A percentile compares a stretch with the other conserved stretches of the same genome.
phyloP scores from a whole-genome alignment of 352 stramenopile species.

The Phytophthora idaei region DNA sequence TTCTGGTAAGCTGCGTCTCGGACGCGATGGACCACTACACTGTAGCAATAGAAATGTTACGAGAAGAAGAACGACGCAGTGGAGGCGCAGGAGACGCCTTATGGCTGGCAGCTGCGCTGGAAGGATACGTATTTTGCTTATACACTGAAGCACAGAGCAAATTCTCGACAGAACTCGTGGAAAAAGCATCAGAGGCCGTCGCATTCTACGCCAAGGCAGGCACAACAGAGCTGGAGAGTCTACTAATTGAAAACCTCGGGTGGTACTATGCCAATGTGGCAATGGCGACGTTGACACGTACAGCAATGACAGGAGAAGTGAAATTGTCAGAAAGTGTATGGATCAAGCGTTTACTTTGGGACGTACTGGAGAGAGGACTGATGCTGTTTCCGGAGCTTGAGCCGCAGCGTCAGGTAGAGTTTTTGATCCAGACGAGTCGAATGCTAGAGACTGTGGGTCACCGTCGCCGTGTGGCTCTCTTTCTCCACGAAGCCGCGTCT shows the following conservation, averaged over 20 bases:
- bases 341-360: constrained; percentile 74
- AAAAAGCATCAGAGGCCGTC: constrained; percentile 79
- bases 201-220: constrained; percentile 69
- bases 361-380: constrained; percentile 66
- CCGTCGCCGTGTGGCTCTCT: constrained; percentile 64
- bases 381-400: constrained; percentile 56
- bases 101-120: constrained; percentile 83
- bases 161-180: constrained; percentile 75
- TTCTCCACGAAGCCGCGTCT: constrained; percentile 72
- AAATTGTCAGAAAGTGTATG: constrained; percentile 65
- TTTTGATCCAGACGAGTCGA: constrained; percentile 63
- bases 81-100: constrained; percentile 57
- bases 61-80: constrained; percentile 79
- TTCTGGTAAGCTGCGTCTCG: constrained; percentile 66
- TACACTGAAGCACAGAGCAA: constrained; percentile 56
- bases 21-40: constrained; percentile 79
- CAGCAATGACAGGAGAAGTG: constrained; percentile 34
- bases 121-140: constrained; percentile 74
- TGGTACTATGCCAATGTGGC: constrained; percentile 76
- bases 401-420: constrained; percentile 61
- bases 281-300: constrained; percentile 12
- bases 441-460: constrained; percentile 75
- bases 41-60: constrained; percentile 70
- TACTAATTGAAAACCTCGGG: constrained; percentile 71
- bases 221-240: constrained; percentile 70